Percentiles rank a stretch among this genome's conserved stretches.
These are phyloP conservation scores for Fusarium sp. DNA, from an alignment of 2,329 filamentous ascomycete genomes.

Conservation along the genomic window DNA sequence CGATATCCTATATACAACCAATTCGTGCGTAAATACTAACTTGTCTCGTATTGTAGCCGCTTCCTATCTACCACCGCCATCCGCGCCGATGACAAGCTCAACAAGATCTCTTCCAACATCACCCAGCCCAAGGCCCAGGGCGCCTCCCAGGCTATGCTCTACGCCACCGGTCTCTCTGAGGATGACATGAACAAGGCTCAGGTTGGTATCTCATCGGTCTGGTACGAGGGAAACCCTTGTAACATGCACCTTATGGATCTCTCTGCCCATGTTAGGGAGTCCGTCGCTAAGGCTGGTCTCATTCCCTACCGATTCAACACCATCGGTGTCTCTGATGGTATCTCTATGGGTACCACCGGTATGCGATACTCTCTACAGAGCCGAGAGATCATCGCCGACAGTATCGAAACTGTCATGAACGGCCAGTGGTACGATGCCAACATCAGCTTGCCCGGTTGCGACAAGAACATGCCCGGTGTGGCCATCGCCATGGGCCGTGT, in stretches of 20 bases:
- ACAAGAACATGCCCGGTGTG: conserved; percentile 99
- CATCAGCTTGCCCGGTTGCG: conserved; percentile 95
- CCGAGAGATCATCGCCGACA: conserved; percentile 96
- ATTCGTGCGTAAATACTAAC: conserved; percentile 8
- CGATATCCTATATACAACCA: background rate
- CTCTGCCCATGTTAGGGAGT: conserved; percentile 76
- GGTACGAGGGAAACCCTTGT: conserved; percentile 98
- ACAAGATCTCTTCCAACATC: conserved; percentile 85
- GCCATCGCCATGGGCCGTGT: conserved; percentile 94
- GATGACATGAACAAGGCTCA: conserved; percentile 95
- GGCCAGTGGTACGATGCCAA: conserved; percentile 99
- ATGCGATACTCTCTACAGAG: conserved; percentile 97
- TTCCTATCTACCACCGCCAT: conserved; percentile 62
- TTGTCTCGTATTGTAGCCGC: conserved; percentile 52
- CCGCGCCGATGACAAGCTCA: conserved; percentile 70
- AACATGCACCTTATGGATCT: conserved; percentile 98
- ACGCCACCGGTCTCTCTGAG: conserved; percentile 89
- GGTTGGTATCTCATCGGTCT: conserved; percentile 96
- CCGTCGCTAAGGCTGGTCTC: conserved; percentile 76
- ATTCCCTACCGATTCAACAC: conserved; percentile 99
- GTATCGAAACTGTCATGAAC: conserved; percentile 98
- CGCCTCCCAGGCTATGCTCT: conserved; percentile 98
- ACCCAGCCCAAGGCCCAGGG: conserved; percentile 98
- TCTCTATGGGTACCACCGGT: conserved; percentile 97
- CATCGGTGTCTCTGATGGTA: conserved; percentile 95